Evolutionary conservation across 345 rosid species (phyloP).

Genomic region (Arabidopsis arenosa): DNA sequence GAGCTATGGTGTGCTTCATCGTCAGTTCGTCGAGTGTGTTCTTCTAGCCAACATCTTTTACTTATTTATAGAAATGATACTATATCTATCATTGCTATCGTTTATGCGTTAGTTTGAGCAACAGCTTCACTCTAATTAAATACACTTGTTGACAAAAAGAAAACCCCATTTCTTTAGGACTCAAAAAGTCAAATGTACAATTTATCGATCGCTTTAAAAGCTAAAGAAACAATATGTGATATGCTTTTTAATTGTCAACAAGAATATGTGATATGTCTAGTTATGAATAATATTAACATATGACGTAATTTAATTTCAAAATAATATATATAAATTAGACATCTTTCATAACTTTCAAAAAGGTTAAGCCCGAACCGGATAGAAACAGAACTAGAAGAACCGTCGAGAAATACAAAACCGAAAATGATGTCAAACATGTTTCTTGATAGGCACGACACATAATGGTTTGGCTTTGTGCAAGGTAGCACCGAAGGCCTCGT

Average conservation of each 20-base stretch:
- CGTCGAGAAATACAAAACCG: not conserved
- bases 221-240: slow-evolving; percentile 14
- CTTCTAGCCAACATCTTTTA: slow-evolving; percentile 1
- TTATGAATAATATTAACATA: not conserved
- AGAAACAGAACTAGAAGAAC: slow-evolving; percentile 2
- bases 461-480: slow-evolving; percentile 43
- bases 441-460: slow-evolving; percentile 32
- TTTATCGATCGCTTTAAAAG: slow-evolving; percentile 14
- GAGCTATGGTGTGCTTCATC: slow-evolving; percentile 5
- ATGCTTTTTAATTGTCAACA: slow-evolving; percentile 19
- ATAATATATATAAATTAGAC: not conserved
- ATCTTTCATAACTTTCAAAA: not conserved
- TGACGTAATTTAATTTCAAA: not conserved
- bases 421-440: slow-evolving; percentile 26
- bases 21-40: slow-evolving; percentile 7
- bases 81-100: slow-evolving; percentile 3
- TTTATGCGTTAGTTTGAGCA: slow-evolving; percentile 16
- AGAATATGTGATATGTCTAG: slow-evolving; percentile 28
- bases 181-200: slow-evolving; percentile 15
- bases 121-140: slow-evolving; percentile 1
- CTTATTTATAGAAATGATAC: slow-evolving; percentile 2
- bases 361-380: not conserved
- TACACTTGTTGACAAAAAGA: slow-evolving; percentile 19
- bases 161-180: slow-evolving; percentile 10
- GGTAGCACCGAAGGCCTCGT: slow-evolving; percentile 35